Conservation (phyloP, 352 stramenopile genomes). For the Phytophthora parvispora region DNA sequence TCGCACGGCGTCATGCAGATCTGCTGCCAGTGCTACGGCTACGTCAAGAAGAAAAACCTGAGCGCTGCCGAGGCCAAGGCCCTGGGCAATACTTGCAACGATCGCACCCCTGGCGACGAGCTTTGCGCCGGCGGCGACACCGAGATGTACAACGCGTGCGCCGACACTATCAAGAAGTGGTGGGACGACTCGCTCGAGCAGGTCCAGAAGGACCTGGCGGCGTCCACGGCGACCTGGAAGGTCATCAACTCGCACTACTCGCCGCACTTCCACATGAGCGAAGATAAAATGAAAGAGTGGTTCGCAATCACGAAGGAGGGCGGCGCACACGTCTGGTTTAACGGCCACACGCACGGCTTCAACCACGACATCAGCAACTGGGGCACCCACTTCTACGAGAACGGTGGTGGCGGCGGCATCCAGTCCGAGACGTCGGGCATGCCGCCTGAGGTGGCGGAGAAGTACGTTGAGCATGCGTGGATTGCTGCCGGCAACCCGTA, state of each 20-base stretch:
- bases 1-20: constrained; percentile 89
- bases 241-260: constrained; percentile 93
- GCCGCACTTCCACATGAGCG: constrained; percentile 91
- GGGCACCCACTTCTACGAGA: constrained; percentile 92
- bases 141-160: constrained; percentile 85
- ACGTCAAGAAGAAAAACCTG: constrained; percentile 75
- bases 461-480: constrained; percentile 87
- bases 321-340: constrained; percentile 83
- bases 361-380: constrained; percentile 89
- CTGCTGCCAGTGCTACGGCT: constrained; percentile 91
- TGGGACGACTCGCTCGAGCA: constrained; percentile 79
- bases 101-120: constrained; percentile 66
- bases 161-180: constrained; percentile 81
- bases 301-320: constrained; percentile 86
- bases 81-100: constrained; percentile 80
- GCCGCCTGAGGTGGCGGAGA: constrained; percentile 74
- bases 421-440: constrained; percentile 87
- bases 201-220: constrained; percentile 74
- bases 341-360: constrained; percentile 90
- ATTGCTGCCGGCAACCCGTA: constrained; percentile 85
- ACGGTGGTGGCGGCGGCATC: constrained; percentile 88
- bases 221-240: constrained; percentile 87
- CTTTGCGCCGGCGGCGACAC: constrained; percentile 73
- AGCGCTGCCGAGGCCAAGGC: constrained; percentile 53
- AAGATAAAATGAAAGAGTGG: constrained; percentile 92